Conservation (phyloP, 2,329 filamentous ascomycete genomes). For the Diaporthe destruens region DNA sequence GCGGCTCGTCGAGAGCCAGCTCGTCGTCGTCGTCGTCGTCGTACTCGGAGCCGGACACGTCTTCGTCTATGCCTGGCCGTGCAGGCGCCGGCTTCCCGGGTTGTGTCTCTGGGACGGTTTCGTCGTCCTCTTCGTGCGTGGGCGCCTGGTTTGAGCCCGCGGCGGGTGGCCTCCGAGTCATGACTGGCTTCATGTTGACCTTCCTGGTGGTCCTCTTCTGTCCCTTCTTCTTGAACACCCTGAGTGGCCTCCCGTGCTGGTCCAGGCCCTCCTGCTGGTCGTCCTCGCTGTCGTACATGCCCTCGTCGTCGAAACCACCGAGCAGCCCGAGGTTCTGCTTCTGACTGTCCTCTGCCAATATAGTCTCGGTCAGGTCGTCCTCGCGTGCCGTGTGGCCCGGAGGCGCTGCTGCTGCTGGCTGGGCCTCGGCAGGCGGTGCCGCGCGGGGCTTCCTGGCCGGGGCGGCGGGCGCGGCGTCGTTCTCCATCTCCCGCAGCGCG, state of each 20-base stretch:
- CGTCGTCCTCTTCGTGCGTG: constrained; percentile 54
- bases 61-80: constrained; percentile 42
- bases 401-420: constrained; percentile 5
- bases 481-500: constrained; percentile 78
- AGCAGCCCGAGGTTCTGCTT: constrained; percentile 58
- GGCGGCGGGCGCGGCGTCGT: constrained; percentile 41
- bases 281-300: constrained; percentile 65
- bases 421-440: constrained; percentile 10
- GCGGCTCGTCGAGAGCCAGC: constrained; percentile 43
- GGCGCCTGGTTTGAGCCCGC: constrained; percentile 49
- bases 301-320: constrained; percentile 75
- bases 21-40: constrained; percentile 56
- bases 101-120: constrained; percentile 57
- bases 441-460: constrained; percentile 26
- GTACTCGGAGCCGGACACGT: constrained; percentile 56
- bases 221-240: constrained; percentile 84
- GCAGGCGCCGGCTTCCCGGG: constrained; percentile 44
- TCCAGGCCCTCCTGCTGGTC: constrained; percentile 63
- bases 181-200: constrained; percentile 72
- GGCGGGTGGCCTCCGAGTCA: constrained; percentile 60
- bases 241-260: constrained; percentile 70
- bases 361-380: constrained; percentile 48
- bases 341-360: constrained; percentile 61
- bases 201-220: constrained; percentile 82
- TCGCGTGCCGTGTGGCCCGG: background rate